Evolutionary conservation across 257 asterid species (phyloP).

Genomic region (Linderniella brevidens): DNA sequence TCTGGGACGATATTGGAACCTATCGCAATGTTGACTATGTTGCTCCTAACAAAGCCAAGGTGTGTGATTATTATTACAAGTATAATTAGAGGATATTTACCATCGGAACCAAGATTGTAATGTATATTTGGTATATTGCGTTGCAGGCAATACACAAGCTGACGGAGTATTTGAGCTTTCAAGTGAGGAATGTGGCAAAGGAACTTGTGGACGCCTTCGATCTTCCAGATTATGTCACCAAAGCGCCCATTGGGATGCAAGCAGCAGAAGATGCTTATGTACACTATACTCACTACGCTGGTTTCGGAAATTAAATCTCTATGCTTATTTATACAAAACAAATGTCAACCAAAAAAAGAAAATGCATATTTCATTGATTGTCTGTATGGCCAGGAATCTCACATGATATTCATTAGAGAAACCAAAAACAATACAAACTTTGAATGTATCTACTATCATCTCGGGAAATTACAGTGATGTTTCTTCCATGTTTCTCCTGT

Average conservation of each 20-base stretch:
- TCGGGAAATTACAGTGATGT: no score
- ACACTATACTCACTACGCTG: not conserved
- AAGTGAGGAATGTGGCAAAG: conserved; percentile 64
- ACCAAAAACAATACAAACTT: no score
- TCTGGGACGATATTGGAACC: conserved; percentile 95
- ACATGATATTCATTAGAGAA: no score
- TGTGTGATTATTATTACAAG: conserved; percentile 5
- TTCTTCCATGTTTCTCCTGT: no score
- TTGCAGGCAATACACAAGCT: conserved; percentile 94
- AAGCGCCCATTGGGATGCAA: conserved; percentile 49
- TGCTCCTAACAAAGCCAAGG: conserved; percentile 99
- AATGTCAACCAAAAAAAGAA: no score
- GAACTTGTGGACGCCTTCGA: conserved; percentile 91
- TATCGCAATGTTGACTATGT: conserved; percentile 93
- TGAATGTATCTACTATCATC: no score
- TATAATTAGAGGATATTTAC: not conserved
- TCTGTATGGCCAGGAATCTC: no score
- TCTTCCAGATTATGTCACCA: conserved; percentile 78
- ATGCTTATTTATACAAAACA: no score
- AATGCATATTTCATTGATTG: no score
- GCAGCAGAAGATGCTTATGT: conserved; percentile 8
- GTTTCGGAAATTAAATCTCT: conserved; percentile 1
- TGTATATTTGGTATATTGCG: not conserved
- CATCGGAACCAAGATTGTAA: not conserved
- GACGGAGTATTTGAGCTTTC: conserved; percentile 68